These are phyloP conservation scores for Chalciporus sphaerocephalus DNA, from an alignment of 768 basidiomycete genomes.

Conservation along the genomic window DNA sequence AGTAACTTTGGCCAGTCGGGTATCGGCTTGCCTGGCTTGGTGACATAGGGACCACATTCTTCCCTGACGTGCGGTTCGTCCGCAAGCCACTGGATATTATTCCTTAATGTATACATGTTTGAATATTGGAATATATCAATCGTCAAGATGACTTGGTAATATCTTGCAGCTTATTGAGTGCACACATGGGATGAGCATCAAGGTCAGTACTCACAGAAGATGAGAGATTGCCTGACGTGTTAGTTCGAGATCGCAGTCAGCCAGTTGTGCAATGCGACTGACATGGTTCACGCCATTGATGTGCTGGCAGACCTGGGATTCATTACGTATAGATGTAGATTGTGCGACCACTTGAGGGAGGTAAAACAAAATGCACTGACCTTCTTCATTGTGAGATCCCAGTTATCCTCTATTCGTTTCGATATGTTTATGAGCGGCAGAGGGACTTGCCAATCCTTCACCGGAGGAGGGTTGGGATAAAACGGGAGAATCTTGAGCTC, in stretches of 20 bases:
- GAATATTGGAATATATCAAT: conserved; percentile 97
- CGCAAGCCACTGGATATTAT: conserved; percentile 83
- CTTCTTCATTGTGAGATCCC: conserved; percentile 94
- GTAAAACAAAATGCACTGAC: conserved; percentile 34
- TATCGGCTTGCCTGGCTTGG: conserved; percentile 61
- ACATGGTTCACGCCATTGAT: conserved; percentile 94
- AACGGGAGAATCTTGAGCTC: conserved; percentile 96
- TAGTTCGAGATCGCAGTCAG: conserved; percentile 80
- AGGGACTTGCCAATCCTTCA: conserved; percentile 95
- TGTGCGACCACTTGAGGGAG: not conserved
- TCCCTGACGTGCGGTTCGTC: conserved; percentile 77
- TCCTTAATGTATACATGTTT: conserved; percentile 92
- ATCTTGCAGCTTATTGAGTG: conserved; percentile 43
- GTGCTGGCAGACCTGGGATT: conserved; percentile 61
- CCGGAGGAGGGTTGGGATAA: conserved; percentile 87
- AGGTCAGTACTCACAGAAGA: conserved; percentile 59
- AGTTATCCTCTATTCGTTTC: conserved; percentile 81
- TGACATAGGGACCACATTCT: conserved; percentile 93
- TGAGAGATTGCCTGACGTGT: conserved; percentile 88
- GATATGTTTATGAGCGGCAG: conserved; percentile 80
- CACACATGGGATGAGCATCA: not conserved
- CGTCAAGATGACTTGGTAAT: conserved; percentile 95
- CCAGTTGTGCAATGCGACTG: conserved; percentile 84
- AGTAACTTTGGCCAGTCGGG: conserved; percentile 88
- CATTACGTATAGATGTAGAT: conserved; percentile 1